Evolutionary conservation across 2,329 filamentous ascomycete genomes (phyloP).

Genomic region (Colletotrichum nymphaeae): DNA sequence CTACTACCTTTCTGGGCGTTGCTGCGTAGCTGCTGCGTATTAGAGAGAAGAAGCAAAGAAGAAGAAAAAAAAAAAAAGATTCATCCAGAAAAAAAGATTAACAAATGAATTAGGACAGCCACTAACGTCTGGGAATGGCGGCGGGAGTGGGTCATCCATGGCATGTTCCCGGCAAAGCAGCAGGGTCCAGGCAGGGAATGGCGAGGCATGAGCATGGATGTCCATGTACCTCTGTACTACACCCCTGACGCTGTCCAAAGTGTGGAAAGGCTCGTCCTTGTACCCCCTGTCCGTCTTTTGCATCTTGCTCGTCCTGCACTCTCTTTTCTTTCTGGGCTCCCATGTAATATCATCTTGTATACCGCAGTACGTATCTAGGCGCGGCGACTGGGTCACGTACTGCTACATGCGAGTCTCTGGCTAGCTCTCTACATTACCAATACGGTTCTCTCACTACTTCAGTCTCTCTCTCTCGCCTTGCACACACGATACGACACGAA

Average conservation of each 20-base stretch:
- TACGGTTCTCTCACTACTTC: neutral
- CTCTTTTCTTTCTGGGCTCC: neutral
- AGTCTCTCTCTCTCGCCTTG: too few species aligned
- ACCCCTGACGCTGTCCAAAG: conserved; percentile 23
- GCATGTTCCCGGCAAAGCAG: conserved; percentile 30
- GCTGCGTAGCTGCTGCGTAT: neutral
- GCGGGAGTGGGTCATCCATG: conserved; percentile 22
- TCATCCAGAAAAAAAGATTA: conserved; percentile 5
- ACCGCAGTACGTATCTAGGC: too few species aligned
- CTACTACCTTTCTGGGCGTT: neutral
- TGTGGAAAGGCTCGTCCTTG: conserved; percentile 29
- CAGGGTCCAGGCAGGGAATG: conserved; percentile 22
- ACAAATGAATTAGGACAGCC: conserved; percentile 21
- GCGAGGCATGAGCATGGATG: neutral
- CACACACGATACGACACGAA: neutral
- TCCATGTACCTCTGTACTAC: too few species aligned
- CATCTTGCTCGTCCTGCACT: neutral
- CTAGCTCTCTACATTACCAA: neutral
- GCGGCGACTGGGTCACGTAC: neutral
- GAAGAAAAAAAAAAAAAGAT: neutral
- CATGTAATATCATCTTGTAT: neutral
- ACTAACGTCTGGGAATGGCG: conserved; percentile 32
- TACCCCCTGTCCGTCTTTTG: neutral
- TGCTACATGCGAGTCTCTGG: neutral
- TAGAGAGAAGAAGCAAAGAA: neutral